Evolutionary conservation across 345 rosid genomes (phyloP).

Genomic region (Populus pruinosa): DNA sequence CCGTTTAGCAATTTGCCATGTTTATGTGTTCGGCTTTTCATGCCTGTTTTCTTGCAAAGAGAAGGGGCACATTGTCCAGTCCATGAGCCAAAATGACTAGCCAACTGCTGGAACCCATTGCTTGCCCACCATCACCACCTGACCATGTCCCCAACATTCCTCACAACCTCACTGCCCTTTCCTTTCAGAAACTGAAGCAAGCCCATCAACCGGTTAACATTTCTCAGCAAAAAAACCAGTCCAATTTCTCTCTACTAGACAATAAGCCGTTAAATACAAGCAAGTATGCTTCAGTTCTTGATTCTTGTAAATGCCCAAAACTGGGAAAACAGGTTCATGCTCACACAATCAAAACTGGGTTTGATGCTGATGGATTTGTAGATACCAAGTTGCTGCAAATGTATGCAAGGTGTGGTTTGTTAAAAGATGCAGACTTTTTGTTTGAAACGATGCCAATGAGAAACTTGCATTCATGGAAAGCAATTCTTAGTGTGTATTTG

Average conservation of each 20-base stretch:
- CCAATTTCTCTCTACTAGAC: neutral
- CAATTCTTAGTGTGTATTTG: slow-evolving; percentile 12
- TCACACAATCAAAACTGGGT: slow-evolving; percentile 29
- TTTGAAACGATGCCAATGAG: slow-evolving; percentile 23
- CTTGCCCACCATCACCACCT: too few species aligned
- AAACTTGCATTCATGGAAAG: slow-evolving; percentile 19
- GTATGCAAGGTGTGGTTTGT: slow-evolving; percentile 12
- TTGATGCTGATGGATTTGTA: slow-evolving; percentile 8
- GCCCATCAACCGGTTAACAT: too few species aligned
- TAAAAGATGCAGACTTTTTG: slow-evolving; percentile 15
- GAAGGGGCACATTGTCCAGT: too few species aligned
- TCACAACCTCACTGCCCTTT: too few species aligned
- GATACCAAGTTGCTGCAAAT: slow-evolving; percentile 23
- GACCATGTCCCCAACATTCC: too few species aligned
- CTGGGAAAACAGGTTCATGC: slow-evolving; percentile 51
- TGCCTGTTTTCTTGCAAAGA: too few species aligned
- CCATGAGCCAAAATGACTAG: too few species aligned
- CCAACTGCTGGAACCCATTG: too few species aligned
- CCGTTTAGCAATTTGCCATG: too few species aligned
- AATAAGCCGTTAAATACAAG: slow-evolving; percentile 29
- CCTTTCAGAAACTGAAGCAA: too few species aligned
- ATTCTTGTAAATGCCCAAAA: slow-evolving; percentile 40
- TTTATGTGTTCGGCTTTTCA: too few species aligned
- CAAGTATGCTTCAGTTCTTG: slow-evolving; percentile 45
- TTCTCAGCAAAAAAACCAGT: too few species aligned